phyloP scores from a whole-genome alignment of 148 eudicot genomes.

The Fagopyrum tataricum region DNA sequence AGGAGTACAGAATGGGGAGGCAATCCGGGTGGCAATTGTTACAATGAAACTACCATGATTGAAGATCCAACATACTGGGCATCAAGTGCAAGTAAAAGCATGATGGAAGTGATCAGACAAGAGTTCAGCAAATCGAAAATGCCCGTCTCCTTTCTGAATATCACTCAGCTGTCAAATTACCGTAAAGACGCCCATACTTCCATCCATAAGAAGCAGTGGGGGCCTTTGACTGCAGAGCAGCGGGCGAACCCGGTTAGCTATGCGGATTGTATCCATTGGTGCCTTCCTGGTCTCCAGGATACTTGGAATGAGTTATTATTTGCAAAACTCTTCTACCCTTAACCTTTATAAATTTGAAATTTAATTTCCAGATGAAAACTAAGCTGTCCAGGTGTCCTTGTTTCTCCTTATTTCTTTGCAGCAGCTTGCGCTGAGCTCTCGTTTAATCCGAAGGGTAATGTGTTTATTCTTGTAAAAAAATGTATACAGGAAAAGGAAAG shows the following conservation, averaged over 20 bases:
- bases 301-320: slow-evolving; percentile 84
- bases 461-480: background rate
- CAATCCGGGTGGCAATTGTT: slow-evolving; percentile 58
- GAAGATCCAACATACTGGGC: slow-evolving; percentile 71
- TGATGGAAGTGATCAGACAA: slow-evolving; percentile 64
- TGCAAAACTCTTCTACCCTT: slow-evolving; percentile 22
- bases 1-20: slow-evolving; percentile 89
- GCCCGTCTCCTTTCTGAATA: slow-evolving; percentile 68
- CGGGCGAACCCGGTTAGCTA: slow-evolving; percentile 64
- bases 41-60: slow-evolving; percentile 61
- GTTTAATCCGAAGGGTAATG: background rate
- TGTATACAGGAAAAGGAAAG: background rate
- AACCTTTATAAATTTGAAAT: background rate
- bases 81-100: slow-evolving; percentile 44
- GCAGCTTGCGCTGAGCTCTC: background rate
- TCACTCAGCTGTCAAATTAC: slow-evolving; percentile 68
- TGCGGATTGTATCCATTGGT: slow-evolving; percentile 94
- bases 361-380: background rate
- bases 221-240: slow-evolving; percentile 63
- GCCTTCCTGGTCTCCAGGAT: slow-evolving; percentile 86
- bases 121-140: slow-evolving; percentile 45
- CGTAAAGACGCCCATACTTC: slow-evolving; percentile 88
- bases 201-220: slow-evolving; percentile 84
- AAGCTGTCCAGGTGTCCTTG: background rate
- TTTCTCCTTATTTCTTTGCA: background rate